phyloP scores from a whole-genome alignment of 2,329 filamentous ascomycete species.

The Colletotrichum simmondsii region DNA sequence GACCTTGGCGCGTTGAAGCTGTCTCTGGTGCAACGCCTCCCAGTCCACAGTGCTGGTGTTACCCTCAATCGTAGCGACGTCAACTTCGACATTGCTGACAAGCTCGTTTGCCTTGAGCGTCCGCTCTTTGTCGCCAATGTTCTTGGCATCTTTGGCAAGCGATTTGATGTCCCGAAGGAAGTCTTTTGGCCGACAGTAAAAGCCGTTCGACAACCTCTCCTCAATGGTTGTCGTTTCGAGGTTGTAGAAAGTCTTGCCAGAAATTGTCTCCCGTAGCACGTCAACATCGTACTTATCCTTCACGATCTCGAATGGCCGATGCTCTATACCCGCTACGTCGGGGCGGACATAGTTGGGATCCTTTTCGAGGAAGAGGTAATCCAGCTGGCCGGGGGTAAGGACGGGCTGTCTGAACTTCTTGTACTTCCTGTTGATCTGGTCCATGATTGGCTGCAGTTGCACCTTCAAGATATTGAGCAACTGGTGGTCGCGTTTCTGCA shows the following conservation, averaged over 20 bases:
- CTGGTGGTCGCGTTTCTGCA: slow-evolving; percentile 85
- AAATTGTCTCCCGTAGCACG: slow-evolving; percentile 79
- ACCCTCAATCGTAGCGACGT: slow-evolving; percentile 81
- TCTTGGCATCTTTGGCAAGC: slow-evolving; percentile 85
- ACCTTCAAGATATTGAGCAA: slow-evolving; percentile 90
- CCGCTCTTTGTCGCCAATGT: slow-evolving; percentile 83
- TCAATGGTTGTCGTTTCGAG: slow-evolving; percentile 93
- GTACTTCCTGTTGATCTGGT: slow-evolving; percentile 92
- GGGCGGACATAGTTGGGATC: slow-evolving; percentile 77
- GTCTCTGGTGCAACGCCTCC: slow-evolving; percentile 81
- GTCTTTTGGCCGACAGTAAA: slow-evolving; percentile 90
- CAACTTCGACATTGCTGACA: slow-evolving; percentile 91
- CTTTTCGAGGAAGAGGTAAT: slow-evolving; percentile 86
- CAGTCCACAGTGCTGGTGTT: slow-evolving; percentile 78
- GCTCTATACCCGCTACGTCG: slow-evolving; percentile 63
- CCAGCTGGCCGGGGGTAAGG: slow-evolving; percentile 78
- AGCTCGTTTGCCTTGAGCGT: slow-evolving; percentile 92
- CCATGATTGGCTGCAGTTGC: slow-evolving; percentile 93
- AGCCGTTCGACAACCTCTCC: slow-evolving; percentile 95
- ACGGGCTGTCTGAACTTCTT: slow-evolving; percentile 86
- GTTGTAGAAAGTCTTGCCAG: slow-evolving; percentile 93
- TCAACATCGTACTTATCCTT: slow-evolving; percentile 82
- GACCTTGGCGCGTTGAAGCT: slow-evolving; percentile 72
- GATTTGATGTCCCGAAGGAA: slow-evolving; percentile 89
- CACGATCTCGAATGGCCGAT: slow-evolving; percentile 81